Percentiles rank a stretch among this genome's conserved stretches.
phyloP scores from a whole-genome alignment of 345 rosid genomes.

The Linum tenue region DNA sequence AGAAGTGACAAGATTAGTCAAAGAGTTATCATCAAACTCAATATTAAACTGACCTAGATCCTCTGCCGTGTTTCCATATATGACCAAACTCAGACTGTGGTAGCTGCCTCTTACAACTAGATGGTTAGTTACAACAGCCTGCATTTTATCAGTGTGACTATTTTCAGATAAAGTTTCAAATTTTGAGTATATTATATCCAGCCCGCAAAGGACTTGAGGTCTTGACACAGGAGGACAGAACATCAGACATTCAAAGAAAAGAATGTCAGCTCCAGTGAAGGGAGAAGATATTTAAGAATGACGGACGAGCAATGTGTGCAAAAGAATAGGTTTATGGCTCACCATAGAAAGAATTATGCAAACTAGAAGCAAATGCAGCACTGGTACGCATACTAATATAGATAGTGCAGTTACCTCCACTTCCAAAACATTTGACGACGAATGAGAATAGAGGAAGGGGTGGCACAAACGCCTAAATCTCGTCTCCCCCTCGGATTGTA shows the following conservation, averaged over 20 bases:
- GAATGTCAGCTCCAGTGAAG: not conserved
- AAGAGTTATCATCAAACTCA: slow-evolving; percentile 80
- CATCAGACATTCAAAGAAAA: not conserved
- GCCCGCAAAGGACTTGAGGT: not conserved
- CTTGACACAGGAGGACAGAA: not conserved
- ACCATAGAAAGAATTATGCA: not conserved
- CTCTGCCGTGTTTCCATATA: slow-evolving; percentile 92
- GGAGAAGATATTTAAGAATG: not conserved
- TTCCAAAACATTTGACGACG: slow-evolving; percentile 91
- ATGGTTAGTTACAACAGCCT: slow-evolving; percentile 99
- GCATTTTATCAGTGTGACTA: slow-evolving; percentile 15
- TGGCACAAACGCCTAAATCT: slow-evolving; percentile 96
- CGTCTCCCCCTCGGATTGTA: slow-evolving; percentile 83
- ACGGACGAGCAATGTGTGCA: not conserved
- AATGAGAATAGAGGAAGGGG: slow-evolving; percentile 89
- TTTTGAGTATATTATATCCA: not conserved
- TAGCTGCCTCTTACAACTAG: slow-evolving; percentile 94
- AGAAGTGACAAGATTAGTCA: slow-evolving; percentile 76
- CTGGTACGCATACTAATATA: not conserved
- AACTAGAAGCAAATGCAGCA: not conserved
- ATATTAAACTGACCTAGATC: slow-evolving; percentile 98
- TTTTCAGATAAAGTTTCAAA: not conserved
- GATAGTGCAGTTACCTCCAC: slow-evolving; percentile 52
- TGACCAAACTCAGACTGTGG: slow-evolving; percentile 81
- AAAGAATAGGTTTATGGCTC: not conserved